Evolutionary conservation across 495 filamentous ascomycete genomes (phyloP).

Genomic region (Aspergillus wentii): DNA sequence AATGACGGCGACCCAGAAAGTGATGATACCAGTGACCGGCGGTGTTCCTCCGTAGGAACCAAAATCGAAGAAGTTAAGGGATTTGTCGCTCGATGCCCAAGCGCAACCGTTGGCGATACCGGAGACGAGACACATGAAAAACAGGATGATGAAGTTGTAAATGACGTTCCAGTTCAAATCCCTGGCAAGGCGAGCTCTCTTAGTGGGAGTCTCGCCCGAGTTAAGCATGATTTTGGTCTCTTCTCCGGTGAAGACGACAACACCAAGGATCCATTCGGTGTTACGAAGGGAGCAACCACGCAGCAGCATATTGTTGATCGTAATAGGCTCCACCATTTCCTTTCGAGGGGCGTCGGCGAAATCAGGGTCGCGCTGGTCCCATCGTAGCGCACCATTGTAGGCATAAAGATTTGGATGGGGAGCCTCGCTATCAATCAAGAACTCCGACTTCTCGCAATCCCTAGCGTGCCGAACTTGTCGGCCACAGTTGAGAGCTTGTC

Average conservation of each 20-base stretch:
- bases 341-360: slow-evolving; percentile 53
- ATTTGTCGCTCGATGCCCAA: slow-evolving; percentile 71
- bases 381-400: slow-evolving; percentile 84
- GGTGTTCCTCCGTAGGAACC: slow-evolving; percentile 76
- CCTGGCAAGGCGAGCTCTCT: slow-evolving; percentile 82
- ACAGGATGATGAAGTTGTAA: slow-evolving; percentile 90
- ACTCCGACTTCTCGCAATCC: slow-evolving; percentile 85
- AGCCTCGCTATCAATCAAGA: slow-evolving; percentile 83
- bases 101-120: slow-evolving; percentile 80
- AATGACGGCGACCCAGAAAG: slow-evolving; percentile 92
- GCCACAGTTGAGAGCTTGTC: slow-evolving; percentile 83
- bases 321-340: slow-evolving; percentile 86
- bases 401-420: slow-evolving; percentile 92
- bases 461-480: slow-evolving; percentile 80
- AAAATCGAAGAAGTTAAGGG: slow-evolving; percentile 80
- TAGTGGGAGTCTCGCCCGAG: slow-evolving; percentile 92
- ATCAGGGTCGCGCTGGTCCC: slow-evolving; percentile 68
- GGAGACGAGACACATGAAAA: slow-evolving; percentile 83
- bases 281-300: slow-evolving; percentile 91
- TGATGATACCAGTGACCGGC: slow-evolving; percentile 82
- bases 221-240: slow-evolving; percentile 99
- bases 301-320: slow-evolving; percentile 91
- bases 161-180: slow-evolving; percentile 97
- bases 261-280: slow-evolving; percentile 92
- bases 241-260: slow-evolving; percentile 94